Percentiles rank a stretch among this genome's conserved stretches.
These are phyloP conservation scores for Camelina hispida DNA, from an alignment of 345 rosid species.

Conservation along the genomic window DNA sequence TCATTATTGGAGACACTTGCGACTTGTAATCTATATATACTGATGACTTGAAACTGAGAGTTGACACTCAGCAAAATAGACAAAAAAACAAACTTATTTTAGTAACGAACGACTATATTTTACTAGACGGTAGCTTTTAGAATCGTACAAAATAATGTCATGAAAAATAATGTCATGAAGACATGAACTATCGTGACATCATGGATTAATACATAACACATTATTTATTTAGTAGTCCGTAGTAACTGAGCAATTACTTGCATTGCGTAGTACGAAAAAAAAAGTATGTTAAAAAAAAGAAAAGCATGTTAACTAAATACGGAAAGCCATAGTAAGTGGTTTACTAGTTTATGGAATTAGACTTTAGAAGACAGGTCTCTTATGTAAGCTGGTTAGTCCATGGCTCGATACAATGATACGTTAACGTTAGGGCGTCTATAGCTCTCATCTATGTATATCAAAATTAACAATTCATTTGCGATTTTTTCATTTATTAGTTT, in stretches of 20 bases:
- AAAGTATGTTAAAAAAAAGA: not conserved
- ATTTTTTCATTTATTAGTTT: too few species aligned
- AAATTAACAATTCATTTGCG: not conserved
- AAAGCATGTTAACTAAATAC: conserved; percentile 15
- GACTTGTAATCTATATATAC: conserved; percentile 5
- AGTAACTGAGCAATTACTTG: not conserved
- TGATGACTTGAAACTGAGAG: conserved; percentile 10
- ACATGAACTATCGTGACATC: conserved; percentile 18
- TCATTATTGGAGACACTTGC: not conserved
- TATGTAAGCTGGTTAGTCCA: not conserved
- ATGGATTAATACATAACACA: conserved; percentile 31
- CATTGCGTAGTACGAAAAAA: not conserved
- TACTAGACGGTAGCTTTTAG: conserved; percentile 7
- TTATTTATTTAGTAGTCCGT: not conserved
- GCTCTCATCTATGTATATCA: not conserved
- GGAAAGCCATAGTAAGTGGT: conserved; percentile 27
- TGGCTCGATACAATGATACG: not conserved
- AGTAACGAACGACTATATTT: conserved; percentile 13
- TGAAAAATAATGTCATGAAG: not conserved
- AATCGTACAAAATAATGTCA: conserved; percentile 2
- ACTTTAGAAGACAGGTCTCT: not conserved
- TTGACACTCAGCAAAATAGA: conserved; percentile 10
- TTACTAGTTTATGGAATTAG: not conserved
- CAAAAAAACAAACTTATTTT: not conserved
- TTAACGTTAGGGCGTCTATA: not conserved